A percentile compares a stretch with the other conserved stretches of the same genome.
These are phyloP conservation scores for Acer negundo DNA, from an alignment of 345 rosid species.

Conservation along the genomic window DNA sequence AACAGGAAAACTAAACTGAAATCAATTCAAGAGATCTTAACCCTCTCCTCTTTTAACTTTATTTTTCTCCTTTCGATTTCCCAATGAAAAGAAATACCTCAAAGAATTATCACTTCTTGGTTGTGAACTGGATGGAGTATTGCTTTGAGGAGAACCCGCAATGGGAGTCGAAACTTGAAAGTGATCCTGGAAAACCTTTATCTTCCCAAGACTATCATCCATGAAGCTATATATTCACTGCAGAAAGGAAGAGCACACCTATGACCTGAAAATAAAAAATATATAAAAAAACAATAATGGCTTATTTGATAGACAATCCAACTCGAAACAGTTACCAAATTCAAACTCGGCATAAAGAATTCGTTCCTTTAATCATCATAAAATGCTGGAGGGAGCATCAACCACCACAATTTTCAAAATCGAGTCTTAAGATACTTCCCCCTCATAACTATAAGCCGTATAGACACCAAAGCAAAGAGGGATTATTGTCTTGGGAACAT, in stretches of 20 bases:
- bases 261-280: neutral
- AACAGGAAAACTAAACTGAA: slow-evolving; percentile 25
- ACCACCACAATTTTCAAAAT: too few species aligned
- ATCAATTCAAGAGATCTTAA: slow-evolving; percentile 24
- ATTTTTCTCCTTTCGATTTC: slow-evolving; percentile 1
- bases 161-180: slow-evolving; percentile 56
- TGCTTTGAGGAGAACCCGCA: slow-evolving; percentile 35
- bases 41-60: neutral
- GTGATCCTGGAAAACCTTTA: slow-evolving; percentile 69
- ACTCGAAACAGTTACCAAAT: neutral
- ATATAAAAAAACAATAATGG: too few species aligned
- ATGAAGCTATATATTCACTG: slow-evolving; percentile 44
- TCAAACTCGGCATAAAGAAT: neutral
- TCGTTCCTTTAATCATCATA: too few species aligned
- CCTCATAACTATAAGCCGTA: neutral
- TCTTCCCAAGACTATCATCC: slow-evolving; percentile 68
- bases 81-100: slow-evolving; percentile 38
- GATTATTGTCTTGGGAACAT: neutral
- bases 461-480: neutral
- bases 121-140: slow-evolving; percentile 43
- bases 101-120: slow-evolving; percentile 37
- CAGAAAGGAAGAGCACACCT: slow-evolving; percentile 17
- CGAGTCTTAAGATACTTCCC: neutral
- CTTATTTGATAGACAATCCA: too few species aligned
- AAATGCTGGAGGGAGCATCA: too few species aligned